Evolutionary conservation across 768 basidiomycete species (phyloP).

Genomic region (Termitomyces bulborhizus): DNA sequence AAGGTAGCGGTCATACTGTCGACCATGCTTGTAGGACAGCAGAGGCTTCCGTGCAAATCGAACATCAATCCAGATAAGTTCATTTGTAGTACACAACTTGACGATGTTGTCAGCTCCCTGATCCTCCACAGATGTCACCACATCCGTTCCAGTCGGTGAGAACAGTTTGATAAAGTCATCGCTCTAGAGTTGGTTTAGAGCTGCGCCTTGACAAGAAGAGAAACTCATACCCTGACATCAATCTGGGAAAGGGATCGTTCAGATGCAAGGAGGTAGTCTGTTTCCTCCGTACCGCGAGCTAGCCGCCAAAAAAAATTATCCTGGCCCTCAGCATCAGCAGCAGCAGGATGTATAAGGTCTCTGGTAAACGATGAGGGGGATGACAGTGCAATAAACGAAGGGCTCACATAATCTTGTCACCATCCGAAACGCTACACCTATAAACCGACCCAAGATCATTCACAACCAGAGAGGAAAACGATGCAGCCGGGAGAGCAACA

Average conservation of each 20-base stretch:
- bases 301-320: constrained; percentile 49
- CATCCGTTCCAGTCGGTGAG: constrained; percentile 24
- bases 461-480: constrained; percentile 33
- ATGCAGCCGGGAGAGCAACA: constrained; percentile 30
- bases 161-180: constrained; percentile 26
- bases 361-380: neutral
- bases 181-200: constrained; percentile 20
- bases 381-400: too few relatives aligned
- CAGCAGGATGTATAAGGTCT: constrained; percentile 5
- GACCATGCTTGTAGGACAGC: constrained; percentile 53
- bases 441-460: constrained; percentile 51
- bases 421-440: constrained; percentile 30
- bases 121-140: constrained; percentile 52
- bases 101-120: constrained; percentile 35
- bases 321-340: neutral
- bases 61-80: constrained; percentile 67
- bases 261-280: constrained; percentile 43
- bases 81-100: constrained; percentile 52
- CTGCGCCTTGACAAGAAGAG: neutral
- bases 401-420: constrained; percentile 35
- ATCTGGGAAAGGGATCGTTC: constrained; percentile 33
- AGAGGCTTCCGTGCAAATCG: constrained; percentile 53
- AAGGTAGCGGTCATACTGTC: constrained; percentile 56
- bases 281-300: constrained; percentile 24
- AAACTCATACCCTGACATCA: constrained; percentile 50